Evolutionary conservation across 1,284 basidiomycete species (phyloP), one percentile per base, ranked within the genome.

Genomic region (Tilletia walkeri): DNA sequence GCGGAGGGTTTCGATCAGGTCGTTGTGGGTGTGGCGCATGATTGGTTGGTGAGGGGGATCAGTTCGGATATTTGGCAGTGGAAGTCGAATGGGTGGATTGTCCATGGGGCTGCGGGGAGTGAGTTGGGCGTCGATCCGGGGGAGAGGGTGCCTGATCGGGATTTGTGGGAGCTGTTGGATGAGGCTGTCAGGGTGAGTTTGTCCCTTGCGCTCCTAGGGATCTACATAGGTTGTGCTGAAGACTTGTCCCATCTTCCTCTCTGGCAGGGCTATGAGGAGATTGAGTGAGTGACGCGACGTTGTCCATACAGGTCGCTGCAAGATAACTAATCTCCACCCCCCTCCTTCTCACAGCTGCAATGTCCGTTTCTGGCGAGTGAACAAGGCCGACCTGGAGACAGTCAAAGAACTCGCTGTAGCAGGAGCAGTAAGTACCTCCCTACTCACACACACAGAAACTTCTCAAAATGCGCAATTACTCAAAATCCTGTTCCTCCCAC

Each of bases 161-260:
- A 83, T 67, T 72, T 83, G 45, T 83, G 82, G 82, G 79, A 82
- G 69, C 49, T 81, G 56, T 70, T 83, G 2, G 82, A 83, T 36
- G 65, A 73, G 12, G 72, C 72, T 6, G 80, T 83, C 6, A 70
- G 70, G 20, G 59, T 63, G 36, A 38, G 59, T 63, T 56, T 20
- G 1, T 1, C 3, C 6, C 41, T 45, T 45, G 6, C 20, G 5
- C n/a, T 56, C 24, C 20, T 56, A 30, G 10, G 14, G 3, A 14
- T 53, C 6, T 53, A 24, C 10, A 14, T 6, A 53, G 3, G 3
- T 53, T n/a, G 50, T 4, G 50, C 50, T 53, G 50, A 53, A 2
- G n/a, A 12, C 48, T n/a, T 12, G 30, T 30, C 24, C 16, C n/a
- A 10, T 53, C n/a, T 56, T 30, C 20, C 54, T 56, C 34, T 53